Conservation (phyloP, 768 basidiomycete genomes). For the Trametes sanguinea region DNA sequence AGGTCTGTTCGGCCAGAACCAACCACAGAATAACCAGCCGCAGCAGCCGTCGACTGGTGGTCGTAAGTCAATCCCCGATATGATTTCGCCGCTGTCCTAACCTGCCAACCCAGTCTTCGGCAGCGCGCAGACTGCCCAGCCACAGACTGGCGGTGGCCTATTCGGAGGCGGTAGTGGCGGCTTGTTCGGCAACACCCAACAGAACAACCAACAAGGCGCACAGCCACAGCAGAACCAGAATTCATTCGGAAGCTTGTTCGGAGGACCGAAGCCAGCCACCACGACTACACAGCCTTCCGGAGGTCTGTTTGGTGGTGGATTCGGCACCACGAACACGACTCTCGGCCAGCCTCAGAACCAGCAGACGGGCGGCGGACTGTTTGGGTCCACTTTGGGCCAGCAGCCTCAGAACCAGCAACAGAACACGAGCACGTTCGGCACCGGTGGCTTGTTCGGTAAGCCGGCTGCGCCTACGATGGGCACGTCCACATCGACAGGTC, state of each 20-base stretch:
- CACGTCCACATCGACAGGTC: conserved; percentile 42
- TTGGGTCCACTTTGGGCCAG: conserved; percentile 56
- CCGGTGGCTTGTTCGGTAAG: conserved; percentile 52
- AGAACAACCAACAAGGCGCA: conserved; percentile 11
- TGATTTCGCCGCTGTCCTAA: background rate
- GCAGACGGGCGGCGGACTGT: conserved; percentile 36
- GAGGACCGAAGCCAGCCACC: background rate
- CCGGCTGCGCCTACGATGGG: conserved; percentile 52
- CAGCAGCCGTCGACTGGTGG: conserved; percentile 25
- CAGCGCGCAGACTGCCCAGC: conserved; percentile 18
- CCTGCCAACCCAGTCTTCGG: conserved; percentile 24
- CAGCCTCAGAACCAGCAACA: conserved; percentile 38
- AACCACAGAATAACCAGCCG: conserved; percentile 20
- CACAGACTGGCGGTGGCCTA: conserved; percentile 34
- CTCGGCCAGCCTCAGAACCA: conserved; percentile 47
- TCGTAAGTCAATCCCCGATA: conserved; percentile 16
- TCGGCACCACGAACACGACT: conserved; percentile 37
- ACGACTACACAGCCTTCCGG: conserved; percentile 34
- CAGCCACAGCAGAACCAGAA: conserved; percentile 26
- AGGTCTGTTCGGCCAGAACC: conserved; percentile 21
- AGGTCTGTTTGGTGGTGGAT: conserved; percentile 23
- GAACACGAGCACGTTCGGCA: conserved; percentile 43
- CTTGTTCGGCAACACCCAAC: conserved; percentile 24
- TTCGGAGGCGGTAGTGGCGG: conserved; percentile 39
- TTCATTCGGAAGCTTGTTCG: conserved; percentile 13